Conservation (phyloP, 805 yeast species). For the Suhomyces xylopsoci region DNA sequence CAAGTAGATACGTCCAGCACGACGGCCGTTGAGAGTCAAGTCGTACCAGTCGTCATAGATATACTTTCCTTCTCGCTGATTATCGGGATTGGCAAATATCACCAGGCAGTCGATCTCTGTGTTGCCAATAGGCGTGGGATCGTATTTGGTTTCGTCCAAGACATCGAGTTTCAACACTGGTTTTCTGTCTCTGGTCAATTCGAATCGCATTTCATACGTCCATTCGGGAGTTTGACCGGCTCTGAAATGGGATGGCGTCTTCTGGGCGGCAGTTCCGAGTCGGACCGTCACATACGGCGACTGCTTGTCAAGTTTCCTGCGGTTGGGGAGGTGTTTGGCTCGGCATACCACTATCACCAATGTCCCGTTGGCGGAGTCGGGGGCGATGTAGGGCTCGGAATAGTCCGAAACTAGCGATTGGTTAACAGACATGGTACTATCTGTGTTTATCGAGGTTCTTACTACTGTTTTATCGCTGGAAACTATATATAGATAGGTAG, state of each 20-base stretch:
- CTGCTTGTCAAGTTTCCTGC: slow-evolving; percentile 86
- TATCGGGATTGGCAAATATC: slow-evolving; percentile 54
- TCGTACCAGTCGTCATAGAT: slow-evolving; percentile 88
- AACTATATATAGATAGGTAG: not conserved
- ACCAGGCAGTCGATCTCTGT: slow-evolving; percentile 73
- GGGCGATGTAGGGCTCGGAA: slow-evolving; percentile 6
- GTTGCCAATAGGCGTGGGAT: slow-evolving; percentile 86
- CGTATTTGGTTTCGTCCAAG: slow-evolving; percentile 78
- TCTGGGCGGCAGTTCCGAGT: slow-evolving; percentile 75
- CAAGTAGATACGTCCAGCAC: slow-evolving; percentile 84
- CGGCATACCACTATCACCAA: slow-evolving; percentile 74
- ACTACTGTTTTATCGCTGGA: not conserved
- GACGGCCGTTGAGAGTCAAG: slow-evolving; percentile 59
- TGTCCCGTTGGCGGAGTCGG: slow-evolving; percentile 47
- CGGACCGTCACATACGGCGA: slow-evolving; percentile 85
- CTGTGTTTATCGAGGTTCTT: not conserved
- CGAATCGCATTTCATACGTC: slow-evolving; percentile 72
- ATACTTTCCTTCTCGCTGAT: slow-evolving; percentile 51
- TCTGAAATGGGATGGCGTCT: slow-evolving; percentile 71
- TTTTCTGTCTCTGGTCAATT: slow-evolving; percentile 58
- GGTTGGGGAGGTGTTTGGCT: slow-evolving; percentile 83
- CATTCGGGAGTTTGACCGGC: slow-evolving; percentile 96
- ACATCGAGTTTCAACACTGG: slow-evolving; percentile 68
- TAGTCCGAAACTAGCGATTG: not conserved
- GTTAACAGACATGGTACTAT: not conserved